A percentile compares a stretch with the other conserved stretches of the same genome.
These are phyloP conservation scores for Ceratobasidium theobromae DNA, from an alignment of 1,284 basidiomycete species.

Conservation along the genomic window DNA sequence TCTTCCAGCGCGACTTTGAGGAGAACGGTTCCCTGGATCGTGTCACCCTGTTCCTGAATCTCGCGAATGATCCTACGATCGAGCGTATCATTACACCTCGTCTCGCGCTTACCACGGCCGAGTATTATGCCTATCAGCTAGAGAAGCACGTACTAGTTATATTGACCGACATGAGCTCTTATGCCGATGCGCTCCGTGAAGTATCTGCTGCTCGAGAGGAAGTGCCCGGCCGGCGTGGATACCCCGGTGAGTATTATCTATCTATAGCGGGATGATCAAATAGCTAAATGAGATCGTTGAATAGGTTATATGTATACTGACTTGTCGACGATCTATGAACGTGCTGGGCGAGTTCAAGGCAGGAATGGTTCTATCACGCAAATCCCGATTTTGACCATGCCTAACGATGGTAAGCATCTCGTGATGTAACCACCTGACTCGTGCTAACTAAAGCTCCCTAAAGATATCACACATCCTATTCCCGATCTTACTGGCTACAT, in stretches of 20 bases:
- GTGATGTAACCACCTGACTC: constrained; percentile 31
- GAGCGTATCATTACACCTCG: constrained; percentile 99
- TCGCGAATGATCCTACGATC: constrained; percentile 99
- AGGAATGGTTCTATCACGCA: constrained; percentile 99
- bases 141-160: constrained; percentile 99
- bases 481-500: constrained; percentile 99
- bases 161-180: constrained; percentile 98
- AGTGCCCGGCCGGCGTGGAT: constrained; percentile 98
- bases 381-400: constrained; percentile 99
- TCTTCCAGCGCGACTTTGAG: constrained; percentile 99
- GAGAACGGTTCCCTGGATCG: constrained; percentile 98
- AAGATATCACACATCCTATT: constrained; percentile 99
- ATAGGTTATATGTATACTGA: constrained; percentile 96
- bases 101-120: constrained; percentile 95
- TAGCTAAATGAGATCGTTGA: neutral
- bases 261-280: neutral
- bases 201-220: constrained; percentile 99
- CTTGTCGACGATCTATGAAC: constrained; percentile 98
- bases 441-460: constrained; percentile 30
- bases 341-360: constrained; percentile 96
- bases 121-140: constrained; percentile 99
- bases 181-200: constrained; percentile 97
- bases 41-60: constrained; percentile 97
- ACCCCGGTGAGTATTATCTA: constrained; percentile 63
- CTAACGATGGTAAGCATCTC: constrained; percentile 83